Evolutionary conservation across 352 stramenopile species (phyloP), one percentile per base, ranked within the genome.

Genomic region (Pythium rishiriense): DNA sequence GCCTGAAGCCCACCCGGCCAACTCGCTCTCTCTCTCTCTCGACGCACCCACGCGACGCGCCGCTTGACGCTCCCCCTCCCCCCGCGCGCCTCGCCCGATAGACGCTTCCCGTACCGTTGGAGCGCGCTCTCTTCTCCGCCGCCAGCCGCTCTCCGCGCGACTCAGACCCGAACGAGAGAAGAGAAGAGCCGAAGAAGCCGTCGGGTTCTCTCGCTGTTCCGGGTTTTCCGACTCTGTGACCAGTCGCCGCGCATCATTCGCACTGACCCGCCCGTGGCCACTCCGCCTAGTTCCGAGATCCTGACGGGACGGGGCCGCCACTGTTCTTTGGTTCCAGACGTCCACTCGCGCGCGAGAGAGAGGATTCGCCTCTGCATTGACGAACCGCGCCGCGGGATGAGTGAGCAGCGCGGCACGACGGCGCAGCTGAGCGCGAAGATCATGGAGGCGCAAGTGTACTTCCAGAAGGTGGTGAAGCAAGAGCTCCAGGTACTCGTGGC

Each of bases 401-500:
- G 31, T 41, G 47, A 42, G 25, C 35, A 51, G 17, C 43, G 29
- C n/a, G 43, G 45, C 25, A 37, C 46, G 24, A 46, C 45, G 21
- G 57, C 58, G 49, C 70, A 76, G 39, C 68, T 79, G 47, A 83
- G 75, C 53, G 69, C 72, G 37, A 74, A 75, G 63, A 92, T 93
- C 73, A 66, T 83, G 59, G 81, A 91, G 35, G 84, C 84, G 21
- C 86, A 94, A 62, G 58, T 62, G 21, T 66, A 74, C 45, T 94
- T 94, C 70, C 82, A 90, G 58, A 76, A 63, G 15, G 83, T 92
- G 28, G 86, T 94, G 31, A 93, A 93, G 72, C 72, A 90, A 42
- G 86, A 94, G 69, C 68, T 94, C 25, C 80, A 93, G 61, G 53
- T 81, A 63, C 73, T 94, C 39, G 64, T 94, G 21, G 55, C 60